A percentile compares a stretch with the other conserved stretches of the same genome.
Conservation (phyloP, 306 rosid species). For the Oemleria cerasiformis region DNA sequence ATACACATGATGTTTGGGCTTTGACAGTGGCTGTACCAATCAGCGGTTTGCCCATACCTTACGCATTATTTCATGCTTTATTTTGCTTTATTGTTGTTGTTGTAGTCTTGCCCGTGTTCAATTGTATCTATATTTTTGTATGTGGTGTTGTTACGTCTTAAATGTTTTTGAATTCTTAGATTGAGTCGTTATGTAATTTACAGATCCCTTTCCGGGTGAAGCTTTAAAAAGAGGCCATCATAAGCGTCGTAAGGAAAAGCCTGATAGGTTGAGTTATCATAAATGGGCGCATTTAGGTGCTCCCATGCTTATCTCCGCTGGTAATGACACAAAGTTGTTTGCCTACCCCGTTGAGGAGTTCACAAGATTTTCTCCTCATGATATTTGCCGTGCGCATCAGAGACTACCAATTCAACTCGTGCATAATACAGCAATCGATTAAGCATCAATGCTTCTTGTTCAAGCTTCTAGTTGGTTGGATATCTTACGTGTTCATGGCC, state of each 20-base stretch:
- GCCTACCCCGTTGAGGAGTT: constrained; percentile 84
- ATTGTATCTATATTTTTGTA: too few species aligned
- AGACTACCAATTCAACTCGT: constrained; percentile 75
- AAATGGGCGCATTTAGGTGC: constrained; percentile 92
- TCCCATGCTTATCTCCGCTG: constrained; percentile 93
- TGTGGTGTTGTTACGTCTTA: too few species aligned
- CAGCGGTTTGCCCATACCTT: constrained; percentile 15
- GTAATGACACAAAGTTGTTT: constrained; percentile 90
- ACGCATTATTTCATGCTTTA: too few species aligned
- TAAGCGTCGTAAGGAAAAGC: constrained; percentile 31
- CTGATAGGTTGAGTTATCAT: constrained; percentile 54
- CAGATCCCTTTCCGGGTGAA: constrained; percentile 60
- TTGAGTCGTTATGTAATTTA: not conserved
- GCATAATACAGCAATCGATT: constrained; percentile 47
- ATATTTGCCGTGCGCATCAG: constrained; percentile 91
- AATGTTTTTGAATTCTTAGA: too few species aligned
- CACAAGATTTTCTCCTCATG: constrained; percentile 70
- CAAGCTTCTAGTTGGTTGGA: constrained; percentile 68
- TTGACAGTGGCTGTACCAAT: constrained; percentile 85
- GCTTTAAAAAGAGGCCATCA: constrained; percentile 47
- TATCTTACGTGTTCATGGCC: constrained; percentile 40
- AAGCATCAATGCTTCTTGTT: constrained; percentile 56
- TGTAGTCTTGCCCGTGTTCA: too few species aligned
- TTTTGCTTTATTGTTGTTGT: too few species aligned
- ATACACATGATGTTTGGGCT: constrained; percentile 79